Evolutionary conservation across 164 flowering plant species (phyloP).

Genomic region (Cinnamomum chago): DNA sequence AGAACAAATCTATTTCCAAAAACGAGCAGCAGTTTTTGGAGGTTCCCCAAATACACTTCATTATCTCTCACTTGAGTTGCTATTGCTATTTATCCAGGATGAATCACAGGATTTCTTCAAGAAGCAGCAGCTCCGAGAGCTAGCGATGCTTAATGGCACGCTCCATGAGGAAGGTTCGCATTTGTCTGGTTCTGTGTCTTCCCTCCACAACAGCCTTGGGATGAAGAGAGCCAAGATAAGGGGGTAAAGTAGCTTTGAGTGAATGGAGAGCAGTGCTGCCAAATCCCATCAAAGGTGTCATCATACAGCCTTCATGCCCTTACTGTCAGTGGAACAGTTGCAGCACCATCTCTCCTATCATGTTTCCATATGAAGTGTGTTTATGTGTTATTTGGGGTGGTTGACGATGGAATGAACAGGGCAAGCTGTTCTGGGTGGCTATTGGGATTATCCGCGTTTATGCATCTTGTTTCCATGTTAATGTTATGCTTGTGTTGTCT

Average conservation of each 20-base stretch:
- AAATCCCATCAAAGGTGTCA: conserved; percentile 20
- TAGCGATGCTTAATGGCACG: conserved; percentile 91
- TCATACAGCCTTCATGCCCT: conserved; percentile 27
- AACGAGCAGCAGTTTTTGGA: neutral
- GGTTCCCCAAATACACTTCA: neutral
- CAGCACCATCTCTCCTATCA: conserved; percentile 32
- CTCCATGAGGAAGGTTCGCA: conserved; percentile 88
- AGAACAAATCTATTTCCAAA: neutral
- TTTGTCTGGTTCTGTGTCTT: conserved; percentile 89
- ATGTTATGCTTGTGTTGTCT: neutral
- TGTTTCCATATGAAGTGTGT: conserved; percentile 29
- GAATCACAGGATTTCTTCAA: conserved; percentile 86
- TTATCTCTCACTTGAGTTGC: neutral
- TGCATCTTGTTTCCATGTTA: conserved; percentile 10
- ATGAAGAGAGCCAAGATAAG: conserved; percentile 97
- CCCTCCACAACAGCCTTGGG: conserved; percentile 90
- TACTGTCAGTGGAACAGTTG: conserved; percentile 40
- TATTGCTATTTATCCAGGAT: conserved; percentile 40
- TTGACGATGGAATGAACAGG: conserved; percentile 19
- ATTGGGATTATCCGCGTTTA: conserved; percentile 1
- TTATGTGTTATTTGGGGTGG: conserved; percentile 16
- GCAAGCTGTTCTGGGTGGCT: conserved; percentile 4
- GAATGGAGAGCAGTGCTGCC: conserved; percentile 14
- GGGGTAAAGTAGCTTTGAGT: conserved; percentile 31
- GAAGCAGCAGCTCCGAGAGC: conserved; percentile 94